Percentiles rank a stretch among this genome's conserved stretches.
phyloP scores from a whole-genome alignment of 306 rosid genomes.

The Phaseolus lunatus region DNA sequence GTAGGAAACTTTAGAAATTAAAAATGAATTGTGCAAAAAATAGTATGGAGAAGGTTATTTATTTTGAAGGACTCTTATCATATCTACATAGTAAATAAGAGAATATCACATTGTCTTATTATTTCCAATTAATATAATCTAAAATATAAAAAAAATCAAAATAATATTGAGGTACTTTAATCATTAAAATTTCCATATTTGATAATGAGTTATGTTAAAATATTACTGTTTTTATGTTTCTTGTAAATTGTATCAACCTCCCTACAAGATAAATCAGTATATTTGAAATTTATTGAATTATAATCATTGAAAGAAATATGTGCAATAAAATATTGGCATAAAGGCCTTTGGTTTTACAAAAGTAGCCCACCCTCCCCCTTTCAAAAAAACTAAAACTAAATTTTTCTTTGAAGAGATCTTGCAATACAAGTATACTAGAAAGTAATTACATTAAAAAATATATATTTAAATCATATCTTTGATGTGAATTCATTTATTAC shows the following conservation, averaged over 20 bases:
- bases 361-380: too few species aligned
- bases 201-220: neutral
- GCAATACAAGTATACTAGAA: too few species aligned
- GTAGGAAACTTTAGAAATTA: neutral
- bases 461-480: too few species aligned
- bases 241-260: neutral
- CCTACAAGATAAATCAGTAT: too few species aligned
- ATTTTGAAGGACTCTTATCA: slow-evolving; percentile 44
- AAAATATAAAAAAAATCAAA: slow-evolving; percentile 35
- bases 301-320: too few species aligned
- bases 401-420: too few species aligned
- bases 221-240: neutral
- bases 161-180: slow-evolving; percentile 24
- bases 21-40: neutral
- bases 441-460: too few species aligned
- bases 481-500: too few species aligned
- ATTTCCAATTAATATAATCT: slow-evolving; percentile 15
- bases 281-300: too few species aligned
- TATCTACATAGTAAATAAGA: slow-evolving; percentile 36
- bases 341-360: too few species aligned
- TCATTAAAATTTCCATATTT: slow-evolving; percentile 9
- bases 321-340: too few species aligned
- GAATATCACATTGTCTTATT: slow-evolving; percentile 47
- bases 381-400: too few species aligned
- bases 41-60: slow-evolving; percentile 23